Evolutionary conservation across 129 eudicot species (phyloP).

Genomic region (Chrysanthemum makinoi): DNA sequence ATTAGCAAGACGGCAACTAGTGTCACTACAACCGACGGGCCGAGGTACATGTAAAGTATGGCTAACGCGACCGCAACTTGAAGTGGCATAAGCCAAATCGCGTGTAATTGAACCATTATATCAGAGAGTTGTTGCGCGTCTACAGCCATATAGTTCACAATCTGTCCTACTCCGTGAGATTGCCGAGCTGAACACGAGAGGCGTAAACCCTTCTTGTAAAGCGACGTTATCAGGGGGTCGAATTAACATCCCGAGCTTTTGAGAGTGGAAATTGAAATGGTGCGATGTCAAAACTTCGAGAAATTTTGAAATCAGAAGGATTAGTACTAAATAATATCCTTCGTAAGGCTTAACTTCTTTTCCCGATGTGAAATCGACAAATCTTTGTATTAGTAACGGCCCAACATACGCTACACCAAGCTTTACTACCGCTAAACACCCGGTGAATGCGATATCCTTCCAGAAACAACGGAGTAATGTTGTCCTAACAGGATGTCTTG

Average conservation of each 20-base stretch:
- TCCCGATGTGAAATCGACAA: slow-evolving; percentile 50
- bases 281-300: slow-evolving; percentile 59
- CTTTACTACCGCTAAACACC: slow-evolving; percentile 36
- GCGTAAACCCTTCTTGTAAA: slow-evolving; percentile 53
- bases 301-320: slow-evolving; percentile 42
- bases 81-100: slow-evolving; percentile 61
- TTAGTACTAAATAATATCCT: slow-evolving; percentile 50
- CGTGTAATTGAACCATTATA: slow-evolving; percentile 47
- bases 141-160: slow-evolving; percentile 73
- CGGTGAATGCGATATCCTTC: slow-evolving; percentile 53
- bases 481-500: slow-evolving; percentile 45
- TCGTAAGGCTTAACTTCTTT: slow-evolving; percentile 29
- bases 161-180: slow-evolving; percentile 71
- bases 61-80: slow-evolving; percentile 39
- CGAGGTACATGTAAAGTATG: slow-evolving; percentile 44
- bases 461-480: slow-evolving; percentile 57
- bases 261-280: slow-evolving; percentile 56
- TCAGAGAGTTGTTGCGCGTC: slow-evolving; percentile 60
- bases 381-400: slow-evolving; percentile 56
- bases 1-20: slow-evolving; percentile 30
- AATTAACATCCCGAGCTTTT: slow-evolving; percentile 64
- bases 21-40: slow-evolving; percentile 35
- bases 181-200: slow-evolving; percentile 62
- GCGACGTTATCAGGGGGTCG: slow-evolving; percentile 41
- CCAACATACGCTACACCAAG: slow-evolving; percentile 55